Evolutionary conservation across 2,329 filamentous ascomycete species (phyloP).

Genomic region (Clarireedia sp.): DNA sequence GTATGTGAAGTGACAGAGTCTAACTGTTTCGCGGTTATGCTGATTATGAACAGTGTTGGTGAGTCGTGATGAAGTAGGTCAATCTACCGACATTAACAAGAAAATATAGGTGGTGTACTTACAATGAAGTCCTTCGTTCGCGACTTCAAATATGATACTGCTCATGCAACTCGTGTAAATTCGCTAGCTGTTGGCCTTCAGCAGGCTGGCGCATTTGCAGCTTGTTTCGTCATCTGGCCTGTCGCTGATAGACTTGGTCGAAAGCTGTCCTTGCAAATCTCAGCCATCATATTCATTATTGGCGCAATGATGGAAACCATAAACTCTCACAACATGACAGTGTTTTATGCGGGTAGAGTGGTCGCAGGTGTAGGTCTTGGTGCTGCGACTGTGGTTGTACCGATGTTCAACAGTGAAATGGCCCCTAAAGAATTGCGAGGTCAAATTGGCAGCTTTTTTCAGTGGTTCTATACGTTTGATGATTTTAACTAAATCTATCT

Average conservation of each 20-base stretch:
- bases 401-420: conserved; percentile 38
- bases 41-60: conserved; percentile 28
- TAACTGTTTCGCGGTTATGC: neutral
- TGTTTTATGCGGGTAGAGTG: conserved; percentile 39
- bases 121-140: conserved; percentile 36
- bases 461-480: conserved; percentile 32
- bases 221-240: conserved; percentile 42
- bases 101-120: conserved; percentile 36
- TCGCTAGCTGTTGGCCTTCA: conserved; percentile 42
- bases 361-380: conserved; percentile 41
- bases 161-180: conserved; percentile 34
- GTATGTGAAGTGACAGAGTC: conserved; percentile 17
- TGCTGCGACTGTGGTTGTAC: conserved; percentile 36
- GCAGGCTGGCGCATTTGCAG: conserved; percentile 43
- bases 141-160: conserved; percentile 35
- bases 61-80: neutral
- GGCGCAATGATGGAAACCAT: conserved; percentile 36
- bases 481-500: conserved; percentile 19
- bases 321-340: conserved; percentile 32
- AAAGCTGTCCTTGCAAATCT: conserved; percentile 34
- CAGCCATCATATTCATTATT: conserved; percentile 32
- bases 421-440: conserved; percentile 26
- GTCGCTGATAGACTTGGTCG: conserved; percentile 37
- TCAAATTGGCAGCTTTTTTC: conserved; percentile 25
- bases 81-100: neutral